These are phyloP conservation scores for Volvariella surrecta DNA, from an alignment of 1,284 basidiomycete genomes.

Conservation along the genomic window DNA sequence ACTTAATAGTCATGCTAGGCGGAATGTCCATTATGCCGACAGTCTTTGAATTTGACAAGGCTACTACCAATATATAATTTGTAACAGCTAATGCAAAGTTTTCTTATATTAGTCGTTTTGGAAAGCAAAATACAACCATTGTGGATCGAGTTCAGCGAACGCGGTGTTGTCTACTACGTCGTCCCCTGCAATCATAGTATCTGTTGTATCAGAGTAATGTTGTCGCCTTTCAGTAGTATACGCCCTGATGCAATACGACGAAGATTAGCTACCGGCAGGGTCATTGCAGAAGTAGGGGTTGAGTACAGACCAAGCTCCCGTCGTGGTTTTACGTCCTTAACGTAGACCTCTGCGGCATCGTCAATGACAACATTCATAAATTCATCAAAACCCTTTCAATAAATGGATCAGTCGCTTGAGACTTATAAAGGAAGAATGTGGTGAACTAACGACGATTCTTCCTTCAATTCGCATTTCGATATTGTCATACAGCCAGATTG, in stretches of 20 bases:
- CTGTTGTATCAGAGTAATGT: slow-evolving; percentile 92
- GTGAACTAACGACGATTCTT: slow-evolving; percentile 72
- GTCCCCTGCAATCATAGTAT: slow-evolving; percentile 20
- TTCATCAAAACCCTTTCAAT: slow-evolving; percentile 89
- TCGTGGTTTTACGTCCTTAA: slow-evolving; percentile 80
- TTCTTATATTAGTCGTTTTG: neutral
- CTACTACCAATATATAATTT: slow-evolving; percentile 83
- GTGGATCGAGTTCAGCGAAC: neutral
- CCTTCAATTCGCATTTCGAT: slow-evolving; percentile 96
- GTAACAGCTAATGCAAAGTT: slow-evolving; percentile 24
- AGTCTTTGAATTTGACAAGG: slow-evolving; percentile 64
- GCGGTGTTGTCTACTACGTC: neutral
- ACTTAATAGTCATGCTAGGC: slow-evolving; percentile 33
- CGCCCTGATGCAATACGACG: slow-evolving; percentile 74
- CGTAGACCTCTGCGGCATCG: slow-evolving; percentile 89
- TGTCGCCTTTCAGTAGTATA: slow-evolving; percentile 91
- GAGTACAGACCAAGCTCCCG: slow-evolving; percentile 61
- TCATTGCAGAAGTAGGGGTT: slow-evolving; percentile 6
- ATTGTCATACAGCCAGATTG: slow-evolving; percentile 98
- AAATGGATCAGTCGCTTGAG: slow-evolving; percentile 4
- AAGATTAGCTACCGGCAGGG: slow-evolving; percentile 7
- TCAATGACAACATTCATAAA: slow-evolving; percentile 99
- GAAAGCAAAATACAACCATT: slow-evolving; percentile 9
- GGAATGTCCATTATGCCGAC: slow-evolving; percentile 85
- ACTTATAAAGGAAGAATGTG: slow-evolving; percentile 9